These are phyloP conservation scores for Eucalyptus tenuipes DNA, from an alignment of 345 rosid genomes.

Conservation along the genomic window DNA sequence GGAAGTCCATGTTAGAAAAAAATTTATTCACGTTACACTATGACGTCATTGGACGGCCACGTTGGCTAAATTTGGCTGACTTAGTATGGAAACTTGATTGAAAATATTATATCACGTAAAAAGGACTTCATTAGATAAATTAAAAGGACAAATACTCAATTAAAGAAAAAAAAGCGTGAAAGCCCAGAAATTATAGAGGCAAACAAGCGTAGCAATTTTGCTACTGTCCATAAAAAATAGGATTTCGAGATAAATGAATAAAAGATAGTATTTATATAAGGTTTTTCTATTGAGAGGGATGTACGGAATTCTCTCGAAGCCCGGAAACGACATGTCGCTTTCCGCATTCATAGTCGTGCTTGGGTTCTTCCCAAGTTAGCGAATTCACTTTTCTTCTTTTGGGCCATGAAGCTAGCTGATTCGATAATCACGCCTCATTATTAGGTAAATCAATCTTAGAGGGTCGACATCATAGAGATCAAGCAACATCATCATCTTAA, in stretches of 20 bases:
- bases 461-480: not conserved
- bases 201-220: not conserved
- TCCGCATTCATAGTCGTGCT: not conserved
- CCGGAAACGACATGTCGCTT: not conserved
- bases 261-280: not conserved
- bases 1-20: not conserved
- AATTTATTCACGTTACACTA: not conserved
- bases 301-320: not conserved
- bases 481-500: not conserved
- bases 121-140: not conserved
- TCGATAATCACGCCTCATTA: not conserved
- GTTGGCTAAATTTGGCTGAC: not conserved
- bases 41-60: fast-evolving
- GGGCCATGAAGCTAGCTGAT: not conserved
- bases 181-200: not conserved
- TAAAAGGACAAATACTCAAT: not conserved
- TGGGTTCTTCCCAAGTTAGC: not conserved
- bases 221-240: not conserved
- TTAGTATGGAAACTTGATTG: not conserved
- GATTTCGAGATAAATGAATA: not conserved
- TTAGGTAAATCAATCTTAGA: not conserved
- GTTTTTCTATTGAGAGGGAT: not conserved
- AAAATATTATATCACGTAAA: not conserved
- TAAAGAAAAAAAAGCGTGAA: not conserved
- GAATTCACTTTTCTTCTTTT: not conserved